Percentiles rank a stretch among this genome's conserved stretches.
Evolutionary conservation across 2,329 filamentous ascomycete species (phyloP).

Genomic region (Diaporthe longicolla): DNA sequence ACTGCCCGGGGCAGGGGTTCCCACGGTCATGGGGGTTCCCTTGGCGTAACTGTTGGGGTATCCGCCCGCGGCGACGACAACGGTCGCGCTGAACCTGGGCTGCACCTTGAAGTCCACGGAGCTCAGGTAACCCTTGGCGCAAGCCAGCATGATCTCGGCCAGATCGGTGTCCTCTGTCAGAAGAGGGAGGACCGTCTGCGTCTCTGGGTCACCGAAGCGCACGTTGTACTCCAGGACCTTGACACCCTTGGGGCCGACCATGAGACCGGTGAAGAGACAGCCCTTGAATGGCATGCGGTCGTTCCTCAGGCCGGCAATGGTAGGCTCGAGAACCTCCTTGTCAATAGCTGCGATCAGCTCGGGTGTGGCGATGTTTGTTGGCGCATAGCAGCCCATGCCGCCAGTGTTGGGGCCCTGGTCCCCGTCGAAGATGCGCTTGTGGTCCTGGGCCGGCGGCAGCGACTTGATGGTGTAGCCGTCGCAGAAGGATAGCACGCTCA

Average conservation of each 20-base stretch:
- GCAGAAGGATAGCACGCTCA: slow-evolving; percentile 91
- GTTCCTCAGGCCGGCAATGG: slow-evolving; percentile 87
- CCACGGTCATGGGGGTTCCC: slow-evolving; percentile 73
- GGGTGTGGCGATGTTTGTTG: slow-evolving; percentile 83
- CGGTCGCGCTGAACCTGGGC: slow-evolving; percentile 83
- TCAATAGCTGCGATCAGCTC: slow-evolving; percentile 85
- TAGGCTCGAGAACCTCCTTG: slow-evolving; percentile 87
- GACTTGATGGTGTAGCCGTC: slow-evolving; percentile 89
- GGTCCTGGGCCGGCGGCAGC: slow-evolving; percentile 92
- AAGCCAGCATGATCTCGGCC: slow-evolving; percentile 90
- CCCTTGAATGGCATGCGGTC: slow-evolving; percentile 83
- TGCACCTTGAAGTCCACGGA: slow-evolving; percentile 78
- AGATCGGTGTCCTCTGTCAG: slow-evolving; percentile 85
- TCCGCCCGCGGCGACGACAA: slow-evolving; percentile 92
- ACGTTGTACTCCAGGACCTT: slow-evolving; percentile 95
- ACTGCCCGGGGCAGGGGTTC: slow-evolving; percentile 58
- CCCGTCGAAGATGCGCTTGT: slow-evolving; percentile 94
- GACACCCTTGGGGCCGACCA: slow-evolving; percentile 87
- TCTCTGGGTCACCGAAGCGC: slow-evolving; percentile 92
- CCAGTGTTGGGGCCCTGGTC: slow-evolving; percentile 95
- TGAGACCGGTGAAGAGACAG: slow-evolving; percentile 89
- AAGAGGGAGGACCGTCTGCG: slow-evolving; percentile 86
- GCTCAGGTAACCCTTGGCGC: slow-evolving; percentile 80
- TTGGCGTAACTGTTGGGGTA: slow-evolving; percentile 91
- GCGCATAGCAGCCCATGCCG: slow-evolving; percentile 97